Base-by-base conservation (phyloP, 179 eudicot genomes). In the Spinacia oleracea region DNA sequence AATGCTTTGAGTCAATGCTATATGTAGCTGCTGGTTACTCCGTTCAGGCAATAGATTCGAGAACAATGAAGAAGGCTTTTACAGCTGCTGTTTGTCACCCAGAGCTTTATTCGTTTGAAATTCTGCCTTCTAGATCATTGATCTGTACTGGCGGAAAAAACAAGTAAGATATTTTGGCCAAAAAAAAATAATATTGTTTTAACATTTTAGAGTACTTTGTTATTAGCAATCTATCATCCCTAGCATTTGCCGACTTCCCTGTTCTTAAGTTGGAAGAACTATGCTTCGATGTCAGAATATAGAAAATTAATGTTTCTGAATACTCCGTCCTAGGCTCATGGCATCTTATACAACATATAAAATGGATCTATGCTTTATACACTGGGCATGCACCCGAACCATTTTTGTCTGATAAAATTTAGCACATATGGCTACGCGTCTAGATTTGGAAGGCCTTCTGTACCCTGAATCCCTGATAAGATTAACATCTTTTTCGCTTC, bases 1-100 rank as follows among this genome's bases (percentile, higher is more conserved):
- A 84, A 89, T 91, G 93, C 84, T 85, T 89, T 56, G 92, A 89
- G 55, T 86, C 91, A 9, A 73, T 90, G 82, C 77, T 88, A 55
- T 91, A 90, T 81, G 78, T 90, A 63, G 97, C 91, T 75, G 80
- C 91, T 48, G 88, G 88, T 69, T 72, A 84, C 73, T 86, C 87
- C 58, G 89, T 92, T 75, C 83, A 51, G 1, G 89, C 87, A 43
- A 80, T 92, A 74, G 96, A 92, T 88, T 77, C 91, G 74, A 91
- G 96, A 80, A 89, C 90, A 56, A 89, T 91, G 95, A 83, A 73
- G 77, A 80, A 76, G 81, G 93, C 80, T 73, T 86, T 80, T 63
- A 82, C 80, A 40, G 81, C 85, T 45, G 81, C 86, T 32, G 77
- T 46, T 72, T 80, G 74, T 67, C 81, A 78, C 55, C 72, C 85